Base-by-base conservation (phyloP, 2,329 filamentous ascomycete species). In the Ophiobolus disseminans region DNA sequence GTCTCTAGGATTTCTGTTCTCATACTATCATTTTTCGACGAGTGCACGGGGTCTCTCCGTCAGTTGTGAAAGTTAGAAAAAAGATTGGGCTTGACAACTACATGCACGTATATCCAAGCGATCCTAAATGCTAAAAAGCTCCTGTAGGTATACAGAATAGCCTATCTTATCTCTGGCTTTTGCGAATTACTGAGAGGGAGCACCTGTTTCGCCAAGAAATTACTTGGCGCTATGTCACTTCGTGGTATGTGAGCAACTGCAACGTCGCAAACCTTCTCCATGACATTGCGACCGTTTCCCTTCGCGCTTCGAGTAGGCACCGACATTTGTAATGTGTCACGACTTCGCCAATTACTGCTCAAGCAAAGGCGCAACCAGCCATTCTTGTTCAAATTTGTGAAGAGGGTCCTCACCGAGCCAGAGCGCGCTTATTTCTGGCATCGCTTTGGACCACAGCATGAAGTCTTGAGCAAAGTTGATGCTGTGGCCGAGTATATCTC, bases 321-420 rank as follows among this genome's bases (percentile, higher is more conserved):
- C 38, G 91, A 96, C 68, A 87, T 96, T 47, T 91, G 89, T 71
- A 80, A 81, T 48, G 81, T 91, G 48, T 73, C 80, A 0, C 85
- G 91, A 45, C 84, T 96, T 50, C 75, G 78, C 52, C 69, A 72
- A 16, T n/a, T n/a, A n/a, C 77, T 91, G 41, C 71, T 93, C 42
- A 70, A 66, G 14, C 55, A 60, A 46, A 31, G 30, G 22, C 28
- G 32, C 3, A 16, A 46, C 50, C 45, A 39, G 17, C 42, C 34
- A 21, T 39, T 39, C 11, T 40, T 69, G 13, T 17, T 49, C 9
- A 50, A 40, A 19, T 68, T 71, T 26, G 20, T 70, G 7, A 44
- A 37, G 11, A 59, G 58, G 45, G 35, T 70, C 4, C 46, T 72
- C n/a, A 71, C 69, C 40, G 55, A 55, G 45, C 69, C 66, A 13